Evolutionary conservation across 2,329 filamentous ascomycete genomes (phyloP), one percentile per base, ranked within the genome.

Genomic region (Talaromyces rugulosus): DNA sequence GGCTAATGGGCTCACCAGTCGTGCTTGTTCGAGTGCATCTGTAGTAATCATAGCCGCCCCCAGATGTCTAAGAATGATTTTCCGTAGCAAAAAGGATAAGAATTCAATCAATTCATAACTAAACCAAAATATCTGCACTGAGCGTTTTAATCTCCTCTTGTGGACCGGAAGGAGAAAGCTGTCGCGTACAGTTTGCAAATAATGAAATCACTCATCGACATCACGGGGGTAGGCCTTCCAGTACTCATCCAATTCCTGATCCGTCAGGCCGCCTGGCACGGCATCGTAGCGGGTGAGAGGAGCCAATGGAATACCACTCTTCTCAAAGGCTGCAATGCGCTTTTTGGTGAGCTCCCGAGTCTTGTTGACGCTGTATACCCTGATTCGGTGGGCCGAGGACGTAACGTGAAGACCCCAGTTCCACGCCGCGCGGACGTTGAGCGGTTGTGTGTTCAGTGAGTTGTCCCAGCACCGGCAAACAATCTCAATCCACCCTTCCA

Each of bases 391-490:
- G 12, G 72, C 73, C 2, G 73, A 75, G 12, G 65, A 68, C 4
- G 76, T 78, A 31, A 78, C 74, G 63, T 78, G 75, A 2, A 78
- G 67, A 27, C 74, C 74, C 72, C 75, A 78, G 55, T 78, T 78
- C 83, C 83, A 88, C 0, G 83, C 77, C 4, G 80, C 78, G 12
- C 85, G 75, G 0, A 87, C 81, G 63, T 78, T 78, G 0, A 81
- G 77, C 0, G 85, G 85, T 66, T 88, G 85, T 0, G 85, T 87
- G 63, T 88, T 87, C 36, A 87, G 70, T 0, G 81, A 76, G 62
- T 88, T 87, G 66, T 88, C 85, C 85, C 85, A 87, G 67, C 82
- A 86, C 4, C 86, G 77, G 33, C 80, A 80, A 0, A 83, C 80
- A 36, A 88, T 74, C 70, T 88, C 85, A 27, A 85, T 70, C 85